phyloP scores from a whole-genome alignment of 495 filamentous ascomycete genomes.

The Penicillium soppii region DNA sequence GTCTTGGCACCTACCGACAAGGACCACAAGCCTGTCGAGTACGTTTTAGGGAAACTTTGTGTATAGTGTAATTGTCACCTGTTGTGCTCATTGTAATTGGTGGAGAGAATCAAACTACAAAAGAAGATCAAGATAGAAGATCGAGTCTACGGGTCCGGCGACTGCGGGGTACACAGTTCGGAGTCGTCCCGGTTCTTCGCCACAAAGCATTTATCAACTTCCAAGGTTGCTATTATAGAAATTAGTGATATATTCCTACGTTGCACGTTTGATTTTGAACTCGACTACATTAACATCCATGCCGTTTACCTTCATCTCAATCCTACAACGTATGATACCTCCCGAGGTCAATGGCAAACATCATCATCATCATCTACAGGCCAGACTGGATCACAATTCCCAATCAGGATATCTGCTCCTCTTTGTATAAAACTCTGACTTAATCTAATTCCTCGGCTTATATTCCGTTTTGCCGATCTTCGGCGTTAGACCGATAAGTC shows the following conservation, averaged over 20 bases:
- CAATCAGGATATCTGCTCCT: not conserved
- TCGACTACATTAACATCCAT: too few relatives aligned
- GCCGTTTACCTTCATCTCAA: too few relatives aligned
- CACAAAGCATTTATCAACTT: too few relatives aligned
- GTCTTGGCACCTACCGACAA: constrained; percentile 32
- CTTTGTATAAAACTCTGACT: not conserved
- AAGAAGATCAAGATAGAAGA: too few relatives aligned
- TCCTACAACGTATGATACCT: not conserved
- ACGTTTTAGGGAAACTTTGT: constrained; percentile 33
- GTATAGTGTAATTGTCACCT: constrained; percentile 28
- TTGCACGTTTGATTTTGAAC: too few relatives aligned
- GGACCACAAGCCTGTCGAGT: constrained; percentile 40
- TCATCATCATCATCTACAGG: not conserved
- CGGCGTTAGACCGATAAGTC: not conserved
- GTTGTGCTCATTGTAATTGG: constrained; percentile 19
- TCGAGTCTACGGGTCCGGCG: too few relatives aligned
- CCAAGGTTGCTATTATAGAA: too few relatives aligned
- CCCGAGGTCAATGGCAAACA: too few relatives aligned
- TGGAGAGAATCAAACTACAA: too few relatives aligned
- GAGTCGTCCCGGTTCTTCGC: too few relatives aligned
- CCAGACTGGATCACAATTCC: constrained; percentile 1
- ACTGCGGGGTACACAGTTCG: too few relatives aligned
- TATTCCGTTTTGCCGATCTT: not conserved
- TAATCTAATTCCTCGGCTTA: not conserved
- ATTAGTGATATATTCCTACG: too few relatives aligned